These are phyloP conservation scores for Macrolepiota dolichaula DNA, from an alignment of 768 basidiomycete species.

Conservation along the genomic window DNA sequence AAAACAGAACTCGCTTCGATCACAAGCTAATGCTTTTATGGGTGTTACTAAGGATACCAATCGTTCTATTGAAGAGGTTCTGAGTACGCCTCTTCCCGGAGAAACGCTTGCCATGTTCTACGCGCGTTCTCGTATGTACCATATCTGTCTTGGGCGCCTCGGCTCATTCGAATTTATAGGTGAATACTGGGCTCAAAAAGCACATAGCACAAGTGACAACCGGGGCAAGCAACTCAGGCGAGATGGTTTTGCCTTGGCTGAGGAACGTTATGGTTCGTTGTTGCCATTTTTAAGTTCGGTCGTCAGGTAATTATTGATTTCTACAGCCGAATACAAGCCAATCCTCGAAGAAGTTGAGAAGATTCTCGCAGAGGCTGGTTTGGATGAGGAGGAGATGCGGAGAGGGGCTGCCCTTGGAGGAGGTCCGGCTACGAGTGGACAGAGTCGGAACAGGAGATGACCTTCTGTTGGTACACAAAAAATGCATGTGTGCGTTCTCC, in stretches of 20 bases:
- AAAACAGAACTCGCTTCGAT: conserved; percentile 28
- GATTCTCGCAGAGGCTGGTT: conserved; percentile 78
- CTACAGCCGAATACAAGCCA: conserved; percentile 74
- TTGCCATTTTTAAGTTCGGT: background rate
- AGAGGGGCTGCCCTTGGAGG: conserved; percentile 44
- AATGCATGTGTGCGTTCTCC: background rate
- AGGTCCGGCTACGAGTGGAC: conserved; percentile 32
- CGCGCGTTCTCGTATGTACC: conserved; percentile 64
- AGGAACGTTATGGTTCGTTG: conserved; percentile 65
- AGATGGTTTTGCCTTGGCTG: conserved; percentile 75
- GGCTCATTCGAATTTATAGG: conserved; percentile 33
- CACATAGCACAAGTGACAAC: conserved; percentile 53
- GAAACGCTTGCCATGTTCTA: conserved; percentile 85
- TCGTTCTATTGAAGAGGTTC: conserved; percentile 63
- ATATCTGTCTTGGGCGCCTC: background rate
- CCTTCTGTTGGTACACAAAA: background rate
- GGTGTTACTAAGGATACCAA: conserved; percentile 58
- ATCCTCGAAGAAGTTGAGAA: conserved; percentile 78
- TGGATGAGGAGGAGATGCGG: conserved; percentile 81
- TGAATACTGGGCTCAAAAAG: conserved; percentile 79
- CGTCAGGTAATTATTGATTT: background rate
- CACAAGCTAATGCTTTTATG: conserved; percentile 43
- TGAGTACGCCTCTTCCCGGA: conserved; percentile 78
- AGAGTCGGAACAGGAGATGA: conserved; percentile 51
- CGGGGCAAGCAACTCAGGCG: conserved; percentile 76